phyloP scores from a whole-genome alignment of 2,329 filamentous ascomycete genomes.

The Proliferodiscus dingleyae region DNA sequence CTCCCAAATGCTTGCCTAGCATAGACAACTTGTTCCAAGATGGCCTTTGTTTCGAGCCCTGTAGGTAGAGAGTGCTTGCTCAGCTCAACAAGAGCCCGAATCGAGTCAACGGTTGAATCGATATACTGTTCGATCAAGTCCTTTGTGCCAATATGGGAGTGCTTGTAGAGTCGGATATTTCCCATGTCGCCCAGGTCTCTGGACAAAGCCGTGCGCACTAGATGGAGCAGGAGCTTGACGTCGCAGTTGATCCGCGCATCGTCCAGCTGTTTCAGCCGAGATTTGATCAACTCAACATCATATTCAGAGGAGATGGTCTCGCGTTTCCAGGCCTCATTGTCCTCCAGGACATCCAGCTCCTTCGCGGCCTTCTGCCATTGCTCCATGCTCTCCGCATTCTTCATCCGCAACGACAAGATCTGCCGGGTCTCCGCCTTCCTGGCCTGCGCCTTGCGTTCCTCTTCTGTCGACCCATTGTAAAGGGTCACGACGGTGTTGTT shows the following conservation, averaged over 20 bases:
- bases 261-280: constrained; percentile 68
- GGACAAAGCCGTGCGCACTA: constrained; percentile 74
- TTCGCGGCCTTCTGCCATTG: constrained; percentile 74
- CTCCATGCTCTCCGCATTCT: constrained; percentile 59
- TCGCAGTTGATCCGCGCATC: constrained; percentile 68
- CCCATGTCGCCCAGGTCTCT: constrained; percentile 84
- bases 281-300: constrained; percentile 63
- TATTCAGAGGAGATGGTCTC: constrained; percentile 48
- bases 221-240: constrained; percentile 69
- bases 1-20: constrained; percentile 61
- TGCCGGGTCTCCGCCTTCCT: constrained; percentile 55
- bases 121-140: constrained; percentile 83
- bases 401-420: constrained; percentile 59
- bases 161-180: constrained; percentile 73
- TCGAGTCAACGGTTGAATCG: constrained; percentile 68
- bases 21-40: constrained; percentile 55
- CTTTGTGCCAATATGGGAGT: constrained; percentile 84
- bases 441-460: constrained; percentile 44
- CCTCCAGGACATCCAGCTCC: constrained; percentile 74
- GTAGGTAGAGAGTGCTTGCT: constrained; percentile 43
- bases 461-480: constrained; percentile 30
- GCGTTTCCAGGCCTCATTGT: constrained; percentile 76
- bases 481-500: constrained; percentile 24
- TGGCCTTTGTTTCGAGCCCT: constrained; percentile 47
- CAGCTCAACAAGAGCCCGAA: constrained; percentile 65